Evolutionary conservation across 768 basidiomycete species (phyloP), one percentile per base, ranked within the genome.

Genomic region (Russula sp.): DNA sequence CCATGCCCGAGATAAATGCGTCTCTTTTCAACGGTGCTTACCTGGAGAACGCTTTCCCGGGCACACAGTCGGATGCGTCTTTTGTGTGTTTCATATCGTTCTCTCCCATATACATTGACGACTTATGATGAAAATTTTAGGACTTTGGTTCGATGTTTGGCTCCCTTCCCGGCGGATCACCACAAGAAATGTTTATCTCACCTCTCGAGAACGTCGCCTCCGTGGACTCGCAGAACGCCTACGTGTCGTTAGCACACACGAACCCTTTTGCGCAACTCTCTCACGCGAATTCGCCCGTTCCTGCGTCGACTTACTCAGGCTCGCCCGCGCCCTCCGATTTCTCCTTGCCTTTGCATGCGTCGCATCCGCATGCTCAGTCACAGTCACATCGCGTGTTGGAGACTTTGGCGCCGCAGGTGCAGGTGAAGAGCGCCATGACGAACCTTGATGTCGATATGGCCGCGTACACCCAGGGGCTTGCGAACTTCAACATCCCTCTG

Each of bases 291-390:
- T 34, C 67, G 6, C 61, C 68, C 2, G 57, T 57, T 22, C 59
- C 68, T 16, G 34, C 66, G 38, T 69, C 68, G n/a, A 64, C 61
- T 18, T 69, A 69, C 55, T 69, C 68, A 2, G 60, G 59, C 48
- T 69, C 68, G 4, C 66, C 66, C 0, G 68, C 63, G 5, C 68
- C 66, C 13, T 67, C 68, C 5, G 68, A 69, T 28, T 63, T 69
- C 20, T 67, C 66, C 4, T 20, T 68, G 7, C 59, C 66, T 6
- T 8, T 69, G n/a, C 63, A 69, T 14, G 68, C 63, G 2, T 61
- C 66, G 9, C 60, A 46, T 46, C n/a, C 9, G 4, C 44, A 48
- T 22, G 10, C 46, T 11, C 46, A 48, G 46, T 48, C 46, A 22
- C 46, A 69, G 24, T 57, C 68, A 0, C 67, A 64, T 13, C 68